A percentile compares a stretch with the other conserved stretches of the same genome.
Conservation (phyloP, 1,284 basidiomycete genomes). For the Sporisorium iseilematis-ciliati region DNA sequence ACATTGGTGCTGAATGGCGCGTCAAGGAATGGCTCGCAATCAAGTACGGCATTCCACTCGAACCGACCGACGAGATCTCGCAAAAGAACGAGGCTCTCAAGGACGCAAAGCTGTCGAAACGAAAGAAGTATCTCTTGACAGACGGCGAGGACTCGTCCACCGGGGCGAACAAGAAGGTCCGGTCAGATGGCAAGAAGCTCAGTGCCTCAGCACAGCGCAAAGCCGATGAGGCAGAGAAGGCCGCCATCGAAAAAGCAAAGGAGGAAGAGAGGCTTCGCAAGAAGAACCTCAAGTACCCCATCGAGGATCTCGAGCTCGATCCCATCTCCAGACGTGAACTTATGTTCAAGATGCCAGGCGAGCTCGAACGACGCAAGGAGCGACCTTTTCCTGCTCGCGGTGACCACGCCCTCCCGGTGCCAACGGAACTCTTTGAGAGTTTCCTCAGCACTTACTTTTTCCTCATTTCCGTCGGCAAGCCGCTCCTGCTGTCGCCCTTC, state of each 20-base stretch:
- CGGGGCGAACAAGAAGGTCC: conserved; percentile 69
- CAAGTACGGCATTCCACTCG: conserved; percentile 83
- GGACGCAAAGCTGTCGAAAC: conserved; percentile 77
- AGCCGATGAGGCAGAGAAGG: conserved; percentile 45
- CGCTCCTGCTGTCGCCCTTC: conserved; percentile 88
- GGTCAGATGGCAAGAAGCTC: conserved; percentile 39
- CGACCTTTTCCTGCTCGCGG: conserved; percentile 79
- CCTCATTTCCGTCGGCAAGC: conserved; percentile 87
- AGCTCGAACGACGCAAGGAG: conserved; percentile 51
- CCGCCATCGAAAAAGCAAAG: conserved; percentile 44
- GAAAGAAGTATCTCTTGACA: conserved; percentile 75
- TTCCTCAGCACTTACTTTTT: conserved; percentile 94
- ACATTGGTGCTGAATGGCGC: conserved; percentile 92
- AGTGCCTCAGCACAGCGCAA: conserved; percentile 39
- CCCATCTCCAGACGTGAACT: conserved; percentile 66
- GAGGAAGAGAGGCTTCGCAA: conserved; percentile 76
- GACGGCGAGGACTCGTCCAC: conserved; percentile 79
- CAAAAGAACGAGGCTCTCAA: conserved; percentile 82
- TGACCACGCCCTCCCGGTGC: conserved; percentile 83
- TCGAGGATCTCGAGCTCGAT: conserved; percentile 72
- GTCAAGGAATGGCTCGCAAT: conserved; percentile 86
- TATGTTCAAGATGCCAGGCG: conserved; percentile 52
- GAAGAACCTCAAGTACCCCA: conserved; percentile 82
- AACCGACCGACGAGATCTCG: conserved; percentile 86
- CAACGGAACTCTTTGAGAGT: conserved; percentile 80